Conservation (phyloP, 2,329 filamentous ascomycete genomes). For the Didymellaceae sp. region DNA sequence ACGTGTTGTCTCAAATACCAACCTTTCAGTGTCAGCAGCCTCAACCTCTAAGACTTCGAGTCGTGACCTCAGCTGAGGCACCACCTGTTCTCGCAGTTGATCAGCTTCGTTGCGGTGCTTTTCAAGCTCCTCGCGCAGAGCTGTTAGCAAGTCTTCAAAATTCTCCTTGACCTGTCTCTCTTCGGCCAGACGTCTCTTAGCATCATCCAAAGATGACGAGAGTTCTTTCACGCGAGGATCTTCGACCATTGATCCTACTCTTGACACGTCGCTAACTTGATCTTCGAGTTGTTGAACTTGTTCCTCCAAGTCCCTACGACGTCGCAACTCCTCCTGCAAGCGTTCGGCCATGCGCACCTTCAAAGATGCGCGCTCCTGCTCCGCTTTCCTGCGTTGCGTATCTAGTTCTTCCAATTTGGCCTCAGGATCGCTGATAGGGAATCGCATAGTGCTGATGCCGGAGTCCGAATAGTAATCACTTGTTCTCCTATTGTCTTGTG, state of each 20-base stretch:
- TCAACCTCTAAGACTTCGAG: constrained; percentile 80
- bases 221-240: constrained; percentile 73
- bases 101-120: constrained; percentile 87
- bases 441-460: constrained; percentile 83
- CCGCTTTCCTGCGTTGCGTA: constrained; percentile 78
- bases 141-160: constrained; percentile 88
- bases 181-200: constrained; percentile 80
- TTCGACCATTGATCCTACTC: constrained; percentile 32
- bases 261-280: constrained; percentile 60
- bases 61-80: constrained; percentile 77
- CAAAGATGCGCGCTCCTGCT: constrained; percentile 89
- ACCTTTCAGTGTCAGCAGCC: constrained; percentile 72
- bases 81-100: constrained; percentile 85
- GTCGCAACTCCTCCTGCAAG: constrained; percentile 82
- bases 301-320: constrained; percentile 76
- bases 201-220: constrained; percentile 80
- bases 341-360: constrained; percentile 84
- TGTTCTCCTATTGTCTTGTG: constrained; percentile 71
- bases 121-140: constrained; percentile 81
- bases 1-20: constrained; percentile 80
- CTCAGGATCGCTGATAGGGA: constrained; percentile 67
- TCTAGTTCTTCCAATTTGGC: constrained; percentile 74
- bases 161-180: constrained; percentile 89
- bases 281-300: constrained; percentile 85
- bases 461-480: constrained; percentile 99